Percentiles rank a stretch among this genome's conserved stretches.
phyloP scores from a whole-genome alignment of 2,329 filamentous ascomycete species.

The Trichoderma simmonsii region DNA sequence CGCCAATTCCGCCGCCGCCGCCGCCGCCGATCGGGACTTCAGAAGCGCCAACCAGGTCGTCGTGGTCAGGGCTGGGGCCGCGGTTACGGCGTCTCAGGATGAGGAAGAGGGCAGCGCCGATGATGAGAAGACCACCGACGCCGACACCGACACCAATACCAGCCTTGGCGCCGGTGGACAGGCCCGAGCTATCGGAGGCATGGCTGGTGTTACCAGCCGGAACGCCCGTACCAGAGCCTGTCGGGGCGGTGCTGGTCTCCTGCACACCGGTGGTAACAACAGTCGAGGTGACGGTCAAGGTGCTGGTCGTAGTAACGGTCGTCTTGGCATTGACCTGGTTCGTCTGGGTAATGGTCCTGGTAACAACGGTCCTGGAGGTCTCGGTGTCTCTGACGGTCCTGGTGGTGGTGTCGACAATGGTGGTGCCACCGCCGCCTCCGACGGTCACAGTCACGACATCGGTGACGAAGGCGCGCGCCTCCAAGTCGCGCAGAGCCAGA shows the following conservation, averaged over 20 bases:
- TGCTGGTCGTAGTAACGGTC: constrained; percentile 39
- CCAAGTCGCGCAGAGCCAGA: constrained; percentile 22
- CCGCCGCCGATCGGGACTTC: constrained; percentile 40
- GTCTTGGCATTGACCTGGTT: constrained; percentile 35
- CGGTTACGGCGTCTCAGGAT: constrained; percentile 32
- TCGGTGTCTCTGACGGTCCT: constrained; percentile 33
- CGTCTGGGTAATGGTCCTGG: constrained; percentile 34
- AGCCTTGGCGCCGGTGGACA: constrained; percentile 43
- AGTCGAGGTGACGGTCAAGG: constrained; percentile 35
- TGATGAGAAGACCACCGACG: constrained; percentile 35
- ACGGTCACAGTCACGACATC: constrained; percentile 34
- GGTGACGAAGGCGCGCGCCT: constrained; percentile 36
- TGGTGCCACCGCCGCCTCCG: constrained; percentile 26
- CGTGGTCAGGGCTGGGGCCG: constrained; percentile 34
- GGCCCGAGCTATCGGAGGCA: constrained; percentile 27
- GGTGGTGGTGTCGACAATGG: constrained; percentile 30
- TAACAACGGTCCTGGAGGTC: constrained; percentile 28
- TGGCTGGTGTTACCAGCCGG: constrained; percentile 21
- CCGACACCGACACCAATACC: constrained; percentile 42
- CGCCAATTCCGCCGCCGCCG: constrained; percentile 23
- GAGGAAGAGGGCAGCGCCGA: constrained; percentile 31
- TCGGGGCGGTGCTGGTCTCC: constrained; percentile 26
- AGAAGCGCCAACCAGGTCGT: constrained; percentile 41
- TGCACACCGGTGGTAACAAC: constrained; percentile 31
- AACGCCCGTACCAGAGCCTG: constrained; percentile 25